Evolutionary conservation across 805 yeast genomes (phyloP).

Genomic region (Teunomyces atbi): DNA sequence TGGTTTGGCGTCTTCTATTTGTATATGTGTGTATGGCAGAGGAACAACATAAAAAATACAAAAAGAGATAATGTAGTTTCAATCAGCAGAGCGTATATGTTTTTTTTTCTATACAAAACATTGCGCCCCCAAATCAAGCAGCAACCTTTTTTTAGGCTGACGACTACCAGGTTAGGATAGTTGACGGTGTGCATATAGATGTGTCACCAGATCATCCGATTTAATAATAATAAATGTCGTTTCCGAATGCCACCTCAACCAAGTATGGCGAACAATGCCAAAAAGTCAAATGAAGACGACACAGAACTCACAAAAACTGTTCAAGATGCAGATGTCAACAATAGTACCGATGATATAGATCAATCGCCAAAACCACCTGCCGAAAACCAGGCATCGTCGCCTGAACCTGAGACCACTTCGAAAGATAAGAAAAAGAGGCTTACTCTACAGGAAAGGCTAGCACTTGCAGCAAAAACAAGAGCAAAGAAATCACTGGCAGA

Average conservation of each 20-base stretch:
- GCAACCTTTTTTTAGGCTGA: too few relatives aligned
- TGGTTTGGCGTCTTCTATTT: too few relatives aligned
- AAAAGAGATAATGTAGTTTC: too few relatives aligned
- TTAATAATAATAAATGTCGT: neutral
- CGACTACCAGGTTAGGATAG: too few relatives aligned
- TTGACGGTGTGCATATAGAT: neutral
- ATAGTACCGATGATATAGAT: neutral
- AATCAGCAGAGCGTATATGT: too few relatives aligned
- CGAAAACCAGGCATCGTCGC: neutral
- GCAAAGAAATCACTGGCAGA: constrained; percentile 16
- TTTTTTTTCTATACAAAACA: too few relatives aligned
- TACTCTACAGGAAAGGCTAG: constrained; percentile 81
- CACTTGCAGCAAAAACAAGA: constrained; percentile 67
- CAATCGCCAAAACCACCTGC: neutral
- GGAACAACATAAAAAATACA: too few relatives aligned
- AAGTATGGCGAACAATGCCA: neutral
- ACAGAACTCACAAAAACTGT: neutral
- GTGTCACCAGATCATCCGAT: neutral
- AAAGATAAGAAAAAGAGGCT: constrained; percentile 50
- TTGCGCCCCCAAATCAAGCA: too few relatives aligned
- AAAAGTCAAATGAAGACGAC: neutral
- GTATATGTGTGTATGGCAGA: too few relatives aligned
- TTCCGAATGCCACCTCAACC: neutral
- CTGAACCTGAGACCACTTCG: neutral
- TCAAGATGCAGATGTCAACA: neutral